Evolutionary conservation across 305 asterid species (phyloP), one percentile per base, ranked within the genome.

Genomic region (Fraxinus paxiana): DNA sequence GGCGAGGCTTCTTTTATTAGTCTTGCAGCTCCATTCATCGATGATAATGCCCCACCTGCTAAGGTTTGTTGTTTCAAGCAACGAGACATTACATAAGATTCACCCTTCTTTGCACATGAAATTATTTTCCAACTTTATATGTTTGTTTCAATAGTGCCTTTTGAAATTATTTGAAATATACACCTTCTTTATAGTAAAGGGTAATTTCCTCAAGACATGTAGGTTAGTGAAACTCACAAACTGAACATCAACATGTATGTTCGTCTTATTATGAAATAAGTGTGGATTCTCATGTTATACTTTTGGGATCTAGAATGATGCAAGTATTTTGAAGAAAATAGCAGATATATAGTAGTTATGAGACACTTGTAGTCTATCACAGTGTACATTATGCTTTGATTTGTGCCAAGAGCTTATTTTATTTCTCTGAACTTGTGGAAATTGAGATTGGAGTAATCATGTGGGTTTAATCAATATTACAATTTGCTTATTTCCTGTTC

Each of bases 1-100:
- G 99, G 99, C 17, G 99, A 96, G 93, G 99, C 99, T 83, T 96
- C 98, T 74, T 95, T 96, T 78, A 91, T 96, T 72, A 96, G 98
- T 89, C 97, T 96, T 82, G 99, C 99, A 3, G 97, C 98, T 87
- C 99, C 97, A 73, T 94, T 92, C 87, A 94, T 96, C 74, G 99
- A 96, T 75, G 99, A 96, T 88, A 96, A 92, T 88, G 98, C 98
- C 79, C 99, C 99, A 33, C 88, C 83, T 78, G 82, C 92, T 77
- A 95, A 90, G 98, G 99, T 94, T 82, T 80, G 85, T 31, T 54
- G 38, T 71, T 26, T 63, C 34, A 59, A 17, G 26, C 12, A 7
- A 22, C 5, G 26, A 22, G 73, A 24, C 73, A 22, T 65, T 3
- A 10, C 7, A 65, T 22, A 9, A 65, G 41, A 63, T 54, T 38